Base-by-base conservation (phyloP, 2,329 filamentous ascomycete genomes). In the Paraphaeosphaeria minitans region DNA sequence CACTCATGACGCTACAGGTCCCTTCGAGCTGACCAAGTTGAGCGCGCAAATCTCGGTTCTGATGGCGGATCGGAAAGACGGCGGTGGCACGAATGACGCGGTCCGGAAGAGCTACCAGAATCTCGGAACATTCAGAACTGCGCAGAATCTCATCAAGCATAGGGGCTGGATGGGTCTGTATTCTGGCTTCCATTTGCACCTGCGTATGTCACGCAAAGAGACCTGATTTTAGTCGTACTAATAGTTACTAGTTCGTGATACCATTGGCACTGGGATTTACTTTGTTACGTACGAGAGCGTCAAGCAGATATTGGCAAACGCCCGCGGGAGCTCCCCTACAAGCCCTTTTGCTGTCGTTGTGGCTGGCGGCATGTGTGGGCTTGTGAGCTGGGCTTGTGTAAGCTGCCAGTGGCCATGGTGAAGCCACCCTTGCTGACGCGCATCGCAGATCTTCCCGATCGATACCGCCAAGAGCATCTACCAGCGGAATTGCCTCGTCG, bases 201-300 rank as follows among this genome's bases (percentile, higher is more conserved):
- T 95, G 63, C 78, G 91, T 93, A 81, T 79, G 89, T 58, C 16
- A 35, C 8, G 14, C 31, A 50, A 41, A 27, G 13, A 21, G 19
- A 5, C 16, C 21, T 3, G n/a, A n/a, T n/a, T n/a, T n/a, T n/a
- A n/a, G 8, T 37, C 24, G 19, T 24, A 46, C 68, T 75, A 27
- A 74, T 48, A 21, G n/a, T 22, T 8, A 31, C 63, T 14, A 91
- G 90, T 93, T 69, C 86, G 92, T 60, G 92, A 96, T 77, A 93
- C 91, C 0, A 82, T 95, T 60, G 92, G 92, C 55, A 96, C 92
- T 1, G 86, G 87, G 31, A 91, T 94, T 58, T 96, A 96, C 76
- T 96, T 96, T 72, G 91, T 91, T 79, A 93, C 92, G 31, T 96
- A 96, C 75, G 92, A 96, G 77, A 93, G 90, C 74, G 87, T 87